phyloP scores from a whole-genome alignment of 2,329 filamentous ascomycete genomes.

The Ascochyta fabae region DNA sequence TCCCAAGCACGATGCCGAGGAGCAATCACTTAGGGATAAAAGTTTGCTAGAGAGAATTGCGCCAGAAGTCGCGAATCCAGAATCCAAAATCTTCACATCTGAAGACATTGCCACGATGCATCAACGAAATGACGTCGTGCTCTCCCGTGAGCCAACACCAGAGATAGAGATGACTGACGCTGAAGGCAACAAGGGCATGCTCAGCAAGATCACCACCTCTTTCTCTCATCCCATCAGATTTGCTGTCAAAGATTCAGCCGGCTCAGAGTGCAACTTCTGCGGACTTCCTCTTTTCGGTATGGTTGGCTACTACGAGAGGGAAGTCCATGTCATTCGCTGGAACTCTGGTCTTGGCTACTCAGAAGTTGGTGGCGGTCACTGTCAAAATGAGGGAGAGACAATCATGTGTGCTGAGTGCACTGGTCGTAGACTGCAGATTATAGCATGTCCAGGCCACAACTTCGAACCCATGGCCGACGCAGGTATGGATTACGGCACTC shows the following conservation, averaged over 20 bases:
- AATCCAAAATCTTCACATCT: constrained; percentile 16
- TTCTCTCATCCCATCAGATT: constrained; percentile 53
- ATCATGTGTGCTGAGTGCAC: constrained; percentile 37
- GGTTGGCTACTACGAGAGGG: constrained; percentile 45
- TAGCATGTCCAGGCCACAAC: constrained; percentile 26
- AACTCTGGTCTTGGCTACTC: constrained; percentile 45
- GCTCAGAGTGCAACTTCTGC: constrained; percentile 52
- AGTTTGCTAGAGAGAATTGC: constrained; percentile 1
- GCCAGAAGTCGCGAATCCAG: constrained; percentile 8
- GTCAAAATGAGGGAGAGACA: constrained; percentile 28
- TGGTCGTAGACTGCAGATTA: constrained; percentile 29
- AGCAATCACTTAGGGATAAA: constrained; percentile 12
- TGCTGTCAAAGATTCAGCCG: constrained; percentile 2
- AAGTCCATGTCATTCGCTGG: constrained; percentile 47
- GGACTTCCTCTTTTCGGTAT: constrained; percentile 50
- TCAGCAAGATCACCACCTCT: constrained; percentile 46
- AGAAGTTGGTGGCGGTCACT: constrained; percentile 50
- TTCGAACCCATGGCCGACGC: constrained; percentile 14
- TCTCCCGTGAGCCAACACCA: constrained; percentile 27
- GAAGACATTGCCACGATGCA: constrained; percentile 27
- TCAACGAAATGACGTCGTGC: constrained; percentile 2
- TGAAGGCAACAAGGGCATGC: constrained; percentile 30
- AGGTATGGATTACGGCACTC: constrained; percentile 1
- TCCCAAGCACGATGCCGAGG: constrained; percentile 5
- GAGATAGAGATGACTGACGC: constrained; percentile 37